Percentiles rank a stretch among this genome's conserved stretches.
These are phyloP conservation scores for Sporothrix schenckii DNA, from an alignment of 2,329 filamentous ascomycete species.

Conservation along the genomic window DNA sequence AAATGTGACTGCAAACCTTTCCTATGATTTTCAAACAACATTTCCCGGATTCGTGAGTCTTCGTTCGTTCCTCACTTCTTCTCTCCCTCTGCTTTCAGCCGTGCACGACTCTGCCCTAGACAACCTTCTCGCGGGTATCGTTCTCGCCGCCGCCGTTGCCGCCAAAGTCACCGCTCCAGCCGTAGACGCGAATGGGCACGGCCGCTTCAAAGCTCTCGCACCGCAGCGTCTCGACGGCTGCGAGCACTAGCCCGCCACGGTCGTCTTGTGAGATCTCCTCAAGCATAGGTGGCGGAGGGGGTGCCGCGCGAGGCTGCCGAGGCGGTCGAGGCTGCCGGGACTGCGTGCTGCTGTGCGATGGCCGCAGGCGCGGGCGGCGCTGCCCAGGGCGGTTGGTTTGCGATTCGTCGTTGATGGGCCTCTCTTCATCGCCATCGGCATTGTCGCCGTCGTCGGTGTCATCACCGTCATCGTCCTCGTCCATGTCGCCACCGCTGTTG, in stretches of 20 bases:
- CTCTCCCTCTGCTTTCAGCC: background rate
- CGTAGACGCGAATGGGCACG: constrained; percentile 81
- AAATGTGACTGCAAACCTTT: background rate
- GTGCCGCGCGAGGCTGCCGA: background rate
- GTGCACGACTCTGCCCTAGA: background rate
- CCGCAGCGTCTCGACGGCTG: constrained; percentile 74
- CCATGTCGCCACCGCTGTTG: constrained; percentile 40
- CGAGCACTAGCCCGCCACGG: constrained; percentile 70
- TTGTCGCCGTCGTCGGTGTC: background rate
- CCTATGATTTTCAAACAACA: background rate
- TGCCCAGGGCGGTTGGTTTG: background rate
- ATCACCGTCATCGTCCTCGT: constrained; percentile 34
- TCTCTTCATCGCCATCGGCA: constrained; percentile 11
- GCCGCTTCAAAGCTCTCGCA: constrained; percentile 91
- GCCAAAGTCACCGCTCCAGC: constrained; percentile 51
- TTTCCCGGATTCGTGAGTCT: background rate
- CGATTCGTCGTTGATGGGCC: background rate
- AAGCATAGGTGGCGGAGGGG: constrained; percentile 56
- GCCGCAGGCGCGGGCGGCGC: background rate
- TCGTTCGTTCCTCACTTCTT: background rate
- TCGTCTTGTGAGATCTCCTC: constrained; percentile 81
- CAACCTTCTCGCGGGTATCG: constrained; percentile 21
- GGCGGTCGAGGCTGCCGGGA: background rate
- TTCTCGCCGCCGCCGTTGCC: constrained; percentile 21
- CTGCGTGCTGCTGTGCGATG: background rate